phyloP scores from a whole-genome alignment of 495 filamentous ascomycete species.

The Penicillium paradoxum region DNA sequence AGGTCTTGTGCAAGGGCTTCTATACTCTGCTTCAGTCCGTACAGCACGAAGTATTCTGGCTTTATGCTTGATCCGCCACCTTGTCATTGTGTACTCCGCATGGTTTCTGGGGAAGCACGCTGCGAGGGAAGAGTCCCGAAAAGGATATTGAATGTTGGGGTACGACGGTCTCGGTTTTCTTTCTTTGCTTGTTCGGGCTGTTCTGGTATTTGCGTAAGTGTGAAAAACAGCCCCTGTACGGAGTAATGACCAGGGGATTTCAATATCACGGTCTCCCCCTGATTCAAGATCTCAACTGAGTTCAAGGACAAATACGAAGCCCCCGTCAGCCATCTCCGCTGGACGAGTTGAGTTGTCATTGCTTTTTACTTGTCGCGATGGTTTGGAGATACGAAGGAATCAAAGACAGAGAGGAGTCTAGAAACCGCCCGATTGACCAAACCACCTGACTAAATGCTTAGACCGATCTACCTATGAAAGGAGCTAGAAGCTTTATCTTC shows the following conservation, averaged over 20 bases:
- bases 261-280: neutral
- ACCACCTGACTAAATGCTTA: neutral
- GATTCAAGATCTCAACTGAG: neutral
- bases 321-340: neutral
- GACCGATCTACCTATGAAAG: neutral
- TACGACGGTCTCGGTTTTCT: neutral
- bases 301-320: neutral
- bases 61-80: slow-evolving; percentile 7
- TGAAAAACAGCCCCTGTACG: neutral
- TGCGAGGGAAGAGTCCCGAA: neutral
- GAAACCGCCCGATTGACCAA: neutral
- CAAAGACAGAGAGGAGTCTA: neutral
- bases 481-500: neutral
- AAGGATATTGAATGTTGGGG: neutral
- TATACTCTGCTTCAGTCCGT: neutral
- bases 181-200: slow-evolving; percentile 1
- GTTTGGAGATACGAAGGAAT: neutral
- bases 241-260: neutral
- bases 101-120: neutral
- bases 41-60: neutral
- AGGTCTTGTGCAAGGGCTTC: slow-evolving; percentile 4
- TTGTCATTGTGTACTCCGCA: neutral
- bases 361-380: neutral
- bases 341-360: neutral
- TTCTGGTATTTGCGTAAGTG: neutral